Percentiles rank a stretch among this genome's conserved stretches.
phyloP scores from a whole-genome alignment of 805 yeast species.

The Candida chauliodis region DNA sequence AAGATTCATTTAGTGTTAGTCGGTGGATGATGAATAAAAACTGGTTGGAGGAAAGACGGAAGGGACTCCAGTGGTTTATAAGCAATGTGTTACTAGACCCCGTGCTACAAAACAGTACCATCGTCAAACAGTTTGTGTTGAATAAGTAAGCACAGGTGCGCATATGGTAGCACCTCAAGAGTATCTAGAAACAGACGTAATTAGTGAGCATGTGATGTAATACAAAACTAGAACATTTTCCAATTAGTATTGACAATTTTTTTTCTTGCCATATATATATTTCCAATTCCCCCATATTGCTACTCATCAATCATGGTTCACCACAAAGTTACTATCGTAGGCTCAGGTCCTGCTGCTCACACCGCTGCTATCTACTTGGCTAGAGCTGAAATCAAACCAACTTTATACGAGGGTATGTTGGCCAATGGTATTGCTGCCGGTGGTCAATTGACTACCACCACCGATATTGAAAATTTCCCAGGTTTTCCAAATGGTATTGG shows the following conservation, averaged over 20 bases:
- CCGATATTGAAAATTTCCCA: conserved; percentile 98
- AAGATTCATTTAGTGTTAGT: conserved; percentile 38
- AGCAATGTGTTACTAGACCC: conserved; percentile 54
- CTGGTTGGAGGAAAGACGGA: conserved; percentile 54
- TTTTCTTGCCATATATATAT: neutral
- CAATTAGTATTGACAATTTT: neutral
- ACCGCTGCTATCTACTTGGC: conserved; percentile 97
- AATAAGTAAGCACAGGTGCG: neutral
- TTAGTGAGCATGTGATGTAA: conserved; percentile 4
- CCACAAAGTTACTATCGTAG: conserved; percentile 81
- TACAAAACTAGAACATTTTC: conserved; percentile 1
- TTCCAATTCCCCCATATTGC: neutral
- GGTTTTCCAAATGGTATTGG: conserved; percentile 94
- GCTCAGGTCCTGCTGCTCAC: conserved; percentile 99
- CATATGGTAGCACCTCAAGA: too few relatives aligned
- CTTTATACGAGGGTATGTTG: conserved; percentile 90
- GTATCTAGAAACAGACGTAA: too few relatives aligned
- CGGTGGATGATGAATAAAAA: conserved; percentile 34
- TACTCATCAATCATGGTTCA: conserved; percentile 59
- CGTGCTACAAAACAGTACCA: conserved; percentile 30
- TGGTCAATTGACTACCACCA: conserved; percentile 97
- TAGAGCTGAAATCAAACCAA: conserved; percentile 94
- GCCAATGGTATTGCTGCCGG: conserved; percentile 99
- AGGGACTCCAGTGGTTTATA: conserved; percentile 58
- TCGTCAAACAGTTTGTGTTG: conserved; percentile 40